A percentile compares a stretch with the other conserved stretches of the same genome.
These are phyloP conservation scores for Pythium graminicola DNA, from an alignment of 352 stramenopile genomes.

Conservation along the genomic window DNA sequence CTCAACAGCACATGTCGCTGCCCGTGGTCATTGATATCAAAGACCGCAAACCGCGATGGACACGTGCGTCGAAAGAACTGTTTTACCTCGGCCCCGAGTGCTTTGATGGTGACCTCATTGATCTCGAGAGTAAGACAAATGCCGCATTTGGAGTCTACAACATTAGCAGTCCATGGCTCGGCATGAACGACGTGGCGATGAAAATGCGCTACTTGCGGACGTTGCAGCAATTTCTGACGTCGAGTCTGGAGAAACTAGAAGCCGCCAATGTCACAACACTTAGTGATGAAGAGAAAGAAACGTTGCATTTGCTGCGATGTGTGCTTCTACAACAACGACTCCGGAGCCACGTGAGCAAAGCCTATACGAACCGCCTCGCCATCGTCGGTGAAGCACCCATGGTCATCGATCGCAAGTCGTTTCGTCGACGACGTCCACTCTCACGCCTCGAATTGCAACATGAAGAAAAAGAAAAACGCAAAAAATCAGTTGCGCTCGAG, in stretches of 20 bases:
- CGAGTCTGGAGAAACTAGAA: slow-evolving; percentile 58
- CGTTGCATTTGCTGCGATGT: slow-evolving; percentile 56
- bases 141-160: slow-evolving; percentile 55
- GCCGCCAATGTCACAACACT: slow-evolving; percentile 26
- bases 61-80: slow-evolving; percentile 39
- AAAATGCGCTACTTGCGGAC: slow-evolving; percentile 70
- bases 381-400: slow-evolving; percentile 54
- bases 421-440: slow-evolving; percentile 58
- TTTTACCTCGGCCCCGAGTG: slow-evolving; percentile 55
- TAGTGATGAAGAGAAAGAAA: slow-evolving; percentile 37
- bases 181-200: slow-evolving; percentile 61
- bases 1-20: slow-evolving; percentile 4
- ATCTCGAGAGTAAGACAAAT: slow-evolving; percentile 44
- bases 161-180: slow-evolving; percentile 51
- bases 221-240: slow-evolving; percentile 61
- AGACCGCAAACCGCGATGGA: slow-evolving; percentile 55
- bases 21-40: slow-evolving; percentile 6
- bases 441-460: slow-evolving; percentile 58
- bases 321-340: slow-evolving; percentile 71
- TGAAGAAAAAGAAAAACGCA: slow-evolving; percentile 72
- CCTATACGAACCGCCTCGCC: slow-evolving; percentile 57
- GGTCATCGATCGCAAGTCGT: slow-evolving; percentile 66
- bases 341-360: slow-evolving; percentile 46
- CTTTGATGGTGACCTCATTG: slow-evolving; percentile 61
- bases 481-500: slow-evolving; percentile 75